phyloP scores from a whole-genome alignment of 208 protist genomes.

The Blastocrithidia nonstop region DNA sequence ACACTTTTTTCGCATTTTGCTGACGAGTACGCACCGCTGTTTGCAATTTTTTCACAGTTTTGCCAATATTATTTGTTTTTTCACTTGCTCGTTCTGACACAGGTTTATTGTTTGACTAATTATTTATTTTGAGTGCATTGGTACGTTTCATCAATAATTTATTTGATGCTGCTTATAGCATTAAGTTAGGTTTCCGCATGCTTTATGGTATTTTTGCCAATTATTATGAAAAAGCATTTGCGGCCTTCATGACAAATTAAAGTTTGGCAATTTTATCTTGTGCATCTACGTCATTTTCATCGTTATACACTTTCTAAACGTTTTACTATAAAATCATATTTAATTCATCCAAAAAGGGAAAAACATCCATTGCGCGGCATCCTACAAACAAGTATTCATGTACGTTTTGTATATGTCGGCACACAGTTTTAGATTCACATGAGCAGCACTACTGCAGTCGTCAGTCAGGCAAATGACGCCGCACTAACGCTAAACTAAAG shows the following conservation, averaged over 20 bases:
- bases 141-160: too few relatives aligned
- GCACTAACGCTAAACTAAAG: constrained; percentile 41
- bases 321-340: constrained; percentile 39
- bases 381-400: constrained; percentile 77
- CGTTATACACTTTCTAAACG: constrained; percentile 17
- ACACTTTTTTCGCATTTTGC: neutral
- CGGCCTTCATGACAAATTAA: constrained; percentile 33
- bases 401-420: constrained; percentile 78
- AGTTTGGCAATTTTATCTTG: constrained; percentile 15
- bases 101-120: too few relatives aligned
- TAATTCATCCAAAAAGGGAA: constrained; percentile 55
- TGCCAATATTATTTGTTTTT: neutral
- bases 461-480: constrained; percentile 22
- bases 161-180: constrained; percentile 37
- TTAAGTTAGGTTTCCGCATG: constrained; percentile 51
- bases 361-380: constrained; percentile 45
- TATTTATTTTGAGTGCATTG: neutral
- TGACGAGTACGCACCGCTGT: neutral
- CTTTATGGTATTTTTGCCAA: constrained; percentile 35
- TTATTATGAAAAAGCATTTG: constrained; percentile 50
- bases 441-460: constrained; percentile 60
- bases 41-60: neutral
- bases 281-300: constrained; percentile 12
- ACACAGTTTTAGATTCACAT: constrained; percentile 48
- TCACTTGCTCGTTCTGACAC: neutral